Percentiles rank a stretch among this genome's conserved stretches.
These are phyloP conservation scores for Aureobasidium namibiae DNA, from an alignment of 2,329 filamentous ascomycete genomes.

Conservation along the genomic window DNA sequence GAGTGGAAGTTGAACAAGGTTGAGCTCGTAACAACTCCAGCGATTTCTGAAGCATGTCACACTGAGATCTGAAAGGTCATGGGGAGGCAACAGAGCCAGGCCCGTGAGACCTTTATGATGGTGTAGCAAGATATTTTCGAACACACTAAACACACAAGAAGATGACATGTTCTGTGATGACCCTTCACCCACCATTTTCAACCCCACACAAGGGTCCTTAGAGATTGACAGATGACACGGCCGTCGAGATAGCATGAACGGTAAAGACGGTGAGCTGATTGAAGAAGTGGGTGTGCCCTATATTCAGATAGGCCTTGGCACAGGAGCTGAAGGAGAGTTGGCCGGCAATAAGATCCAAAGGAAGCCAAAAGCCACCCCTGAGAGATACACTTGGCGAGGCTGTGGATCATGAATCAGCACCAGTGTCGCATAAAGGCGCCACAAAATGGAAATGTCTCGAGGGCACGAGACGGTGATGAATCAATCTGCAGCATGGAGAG, in stretches of 20 bases:
- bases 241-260: not conserved
- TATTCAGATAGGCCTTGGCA: not conserved
- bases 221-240: not conserved
- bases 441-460: not conserved
- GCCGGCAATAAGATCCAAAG: not conserved
- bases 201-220: not conserved
- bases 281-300: not conserved
- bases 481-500: not conserved
- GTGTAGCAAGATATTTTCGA: too few species aligned
- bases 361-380: not conserved
- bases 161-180: too few species aligned
- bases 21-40: too few species aligned
- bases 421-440: constrained; percentile 5
- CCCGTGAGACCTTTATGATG: too few species aligned
- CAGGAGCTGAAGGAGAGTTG: not conserved
- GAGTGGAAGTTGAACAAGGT: too few species aligned
- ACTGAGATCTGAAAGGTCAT: too few species aligned
- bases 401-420: not conserved
- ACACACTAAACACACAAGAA: too few species aligned
- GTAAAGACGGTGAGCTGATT: not conserved
- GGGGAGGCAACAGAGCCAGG: too few species aligned
- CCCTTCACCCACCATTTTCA: not conserved
- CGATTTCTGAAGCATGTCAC: too few species aligned
- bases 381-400: not conserved
- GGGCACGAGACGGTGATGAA: not conserved